These are phyloP conservation scores for Cryptosporidium sp. DNA, from an alignment of 169 alveolate species.

Conservation along the genomic window DNA sequence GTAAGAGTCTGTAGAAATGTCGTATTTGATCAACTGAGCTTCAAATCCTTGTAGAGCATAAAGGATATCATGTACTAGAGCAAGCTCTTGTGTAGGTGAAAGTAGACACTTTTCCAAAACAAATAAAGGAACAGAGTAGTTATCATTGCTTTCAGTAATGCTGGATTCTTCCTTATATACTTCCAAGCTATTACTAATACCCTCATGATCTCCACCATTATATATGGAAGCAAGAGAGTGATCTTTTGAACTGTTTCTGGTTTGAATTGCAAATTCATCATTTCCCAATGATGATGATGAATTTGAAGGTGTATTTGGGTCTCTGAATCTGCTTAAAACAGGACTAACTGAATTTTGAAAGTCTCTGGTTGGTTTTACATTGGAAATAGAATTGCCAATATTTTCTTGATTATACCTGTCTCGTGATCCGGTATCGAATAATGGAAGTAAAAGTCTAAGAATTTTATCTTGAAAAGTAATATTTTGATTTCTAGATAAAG, in stretches of 20 bases:
- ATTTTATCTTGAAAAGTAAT: conserved; percentile 22
- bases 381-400: background rate
- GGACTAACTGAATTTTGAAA: background rate
- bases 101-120: conserved; percentile 49
- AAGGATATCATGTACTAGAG: conserved; percentile 62
- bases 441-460: conserved; percentile 25
- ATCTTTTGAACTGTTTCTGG: background rate
- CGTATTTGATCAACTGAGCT: conserved; percentile 49
- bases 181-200: background rate
- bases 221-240: background rate
- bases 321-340: conserved; percentile 15
- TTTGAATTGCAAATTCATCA: background rate
- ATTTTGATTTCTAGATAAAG: background rate
- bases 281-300: background rate
- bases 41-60: conserved; percentile 70
- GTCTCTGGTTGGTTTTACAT: background rate
- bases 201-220: background rate
- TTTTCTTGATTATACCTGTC: background rate
- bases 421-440: conserved; percentile 29
- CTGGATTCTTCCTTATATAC: background rate
- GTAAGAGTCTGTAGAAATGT: conserved; percentile 27
- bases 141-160: background rate
- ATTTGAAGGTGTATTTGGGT: background rate
- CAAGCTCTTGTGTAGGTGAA: conserved; percentile 64
- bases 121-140: conserved; percentile 32